Conservation (phyloP, 2,329 filamentous ascomycete genomes). For the Aspergillus sp. region DNA sequence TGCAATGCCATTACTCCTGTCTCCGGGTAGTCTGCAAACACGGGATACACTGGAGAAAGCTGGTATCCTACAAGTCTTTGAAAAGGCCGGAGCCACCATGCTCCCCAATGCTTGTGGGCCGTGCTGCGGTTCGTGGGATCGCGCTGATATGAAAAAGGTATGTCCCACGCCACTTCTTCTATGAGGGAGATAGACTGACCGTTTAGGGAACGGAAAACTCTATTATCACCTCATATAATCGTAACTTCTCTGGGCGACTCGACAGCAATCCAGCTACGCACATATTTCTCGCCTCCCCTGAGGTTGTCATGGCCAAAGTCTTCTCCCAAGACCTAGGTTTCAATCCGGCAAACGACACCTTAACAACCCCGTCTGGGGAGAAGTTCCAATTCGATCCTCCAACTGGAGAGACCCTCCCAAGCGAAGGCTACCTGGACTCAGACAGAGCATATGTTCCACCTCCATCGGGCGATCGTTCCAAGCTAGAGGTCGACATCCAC, state of each 20-base stretch:
- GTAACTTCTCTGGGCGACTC: slow-evolving; percentile 98
- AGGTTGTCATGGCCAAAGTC: slow-evolving; percentile 82
- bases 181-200: too few species aligned
- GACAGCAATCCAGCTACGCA: slow-evolving; percentile 94
- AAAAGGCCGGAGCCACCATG: slow-evolving; percentile 92
- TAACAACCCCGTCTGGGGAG: slow-evolving; percentile 85
- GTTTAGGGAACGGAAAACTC: slow-evolving; percentile 55
- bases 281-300: slow-evolving; percentile 88
- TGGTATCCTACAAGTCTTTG: slow-evolving; percentile 88
- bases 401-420: slow-evolving; percentile 76
- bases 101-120: slow-evolving; percentile 93
- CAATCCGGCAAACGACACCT: slow-evolving; percentile 87
- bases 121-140: slow-evolving; percentile 95
- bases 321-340: slow-evolving; percentile 84
- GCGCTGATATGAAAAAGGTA: slow-evolving; percentile 88
- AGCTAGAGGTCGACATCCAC: slow-evolving; percentile 77
- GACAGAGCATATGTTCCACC: slow-evolving; percentile 68
- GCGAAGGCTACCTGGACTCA: slow-evolving; percentile 74
- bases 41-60: slow-evolving; percentile 88
- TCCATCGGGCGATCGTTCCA: slow-evolving; percentile 78
- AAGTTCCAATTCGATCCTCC: slow-evolving; percentile 86
- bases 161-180: slow-evolving; percentile 79
- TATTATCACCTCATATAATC: slow-evolving; percentile 98
- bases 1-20: slow-evolving; percentile 94
- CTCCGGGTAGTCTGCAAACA: slow-evolving; percentile 95